Evolutionary conservation across 805 yeast genomes (phyloP), one percentile per base, ranked within the genome.

Genomic region (Torulaspora gathmanii): DNA sequence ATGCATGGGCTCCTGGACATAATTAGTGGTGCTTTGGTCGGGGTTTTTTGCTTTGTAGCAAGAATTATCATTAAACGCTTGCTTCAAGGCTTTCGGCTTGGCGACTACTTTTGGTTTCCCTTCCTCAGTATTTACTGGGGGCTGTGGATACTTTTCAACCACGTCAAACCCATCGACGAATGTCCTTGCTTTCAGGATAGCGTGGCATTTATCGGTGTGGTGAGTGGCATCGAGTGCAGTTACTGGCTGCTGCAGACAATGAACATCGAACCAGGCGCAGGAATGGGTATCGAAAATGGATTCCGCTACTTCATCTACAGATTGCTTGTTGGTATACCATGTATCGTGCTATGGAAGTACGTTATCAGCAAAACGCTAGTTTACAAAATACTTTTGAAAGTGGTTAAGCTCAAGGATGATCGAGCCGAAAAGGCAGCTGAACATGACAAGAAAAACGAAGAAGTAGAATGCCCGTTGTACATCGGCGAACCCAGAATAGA

Each of bases 141-240:
- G 1, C 73, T 82, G 35, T 49, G 67, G 1, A 56, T 84, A 27
- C 74, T 90, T 17, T 80, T 83, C 55, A 64, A 73, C 33, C 95
- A 89, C 65, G 85, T 89, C 0, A 79, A 76, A 46, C 98, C 98
- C 1, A 80, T 85, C 16, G 99, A 93, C 56, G 84, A 82, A 53
- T 91, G 99, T 60, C 99, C 99, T 1, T 93, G 99, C 63, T 91
- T 83, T 60, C 96, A 90, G 58, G 99, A 91, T 62, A 80, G 89
- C 15, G 95, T 91, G 25, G 95, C 98, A 4, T 91, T 91, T 57
- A 70, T 90, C 42, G 96, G 96, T 3, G 97, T 90, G 34, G 70
- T 89, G 12, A 68, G 80, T 35, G 99, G 99, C 0, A 55, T 84
- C 5, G 93, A 85, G 50, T 51, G 83, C 20, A 73, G 81, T 15